phyloP scores from a whole-genome alignment of 768 basidiomycete species.

The Amanita pallidorosea region DNA sequence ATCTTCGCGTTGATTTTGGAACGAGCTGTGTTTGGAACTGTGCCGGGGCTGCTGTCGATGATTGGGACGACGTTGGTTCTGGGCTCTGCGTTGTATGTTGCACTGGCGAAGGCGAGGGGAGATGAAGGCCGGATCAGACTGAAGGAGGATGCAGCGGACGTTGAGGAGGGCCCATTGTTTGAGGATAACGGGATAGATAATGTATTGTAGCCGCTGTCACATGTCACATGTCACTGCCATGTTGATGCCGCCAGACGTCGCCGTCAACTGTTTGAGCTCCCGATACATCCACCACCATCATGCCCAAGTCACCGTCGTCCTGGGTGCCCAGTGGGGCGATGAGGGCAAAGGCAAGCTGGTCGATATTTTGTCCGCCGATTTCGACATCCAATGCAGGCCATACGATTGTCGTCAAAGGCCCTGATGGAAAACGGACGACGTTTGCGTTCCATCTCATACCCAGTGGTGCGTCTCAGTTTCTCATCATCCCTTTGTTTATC shows the following conservation, averaged over 20 bases:
- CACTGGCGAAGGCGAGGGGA: neutral
- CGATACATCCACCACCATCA: too few relatives aligned
- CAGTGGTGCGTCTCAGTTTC: slow-evolving; percentile 47
- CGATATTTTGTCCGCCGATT: slow-evolving; percentile 84
- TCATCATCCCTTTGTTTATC: slow-evolving; percentile 5
- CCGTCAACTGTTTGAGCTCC: too few relatives aligned
- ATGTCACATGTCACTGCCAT: too few relatives aligned
- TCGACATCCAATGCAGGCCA: slow-evolving; percentile 95
- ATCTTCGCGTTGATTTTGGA: neutral
- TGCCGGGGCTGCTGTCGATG: neutral
- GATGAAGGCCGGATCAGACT: too few relatives aligned
- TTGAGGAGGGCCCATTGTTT: too few relatives aligned
- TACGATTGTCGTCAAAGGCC: slow-evolving; percentile 79
- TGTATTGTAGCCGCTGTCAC: too few relatives aligned
- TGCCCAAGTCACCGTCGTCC: slow-evolving; percentile 48
- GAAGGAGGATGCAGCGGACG: too few relatives aligned
- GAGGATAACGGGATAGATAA: too few relatives aligned
- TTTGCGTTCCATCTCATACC: slow-evolving; percentile 96
- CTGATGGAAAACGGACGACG: slow-evolving; percentile 63
- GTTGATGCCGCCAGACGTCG: too few relatives aligned
- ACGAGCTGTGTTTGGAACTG: neutral
- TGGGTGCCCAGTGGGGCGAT: slow-evolving; percentile 89
- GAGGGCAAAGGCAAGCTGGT: slow-evolving; percentile 95
- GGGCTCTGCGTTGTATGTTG: neutral
- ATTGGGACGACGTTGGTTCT: slow-evolving; percentile 1